Percentiles rank a stretch among this genome's conserved stretches.
Evolutionary conservation across 2,329 filamentous ascomycete genomes (phyloP).

Genomic region (Alternaria sp.): DNA sequence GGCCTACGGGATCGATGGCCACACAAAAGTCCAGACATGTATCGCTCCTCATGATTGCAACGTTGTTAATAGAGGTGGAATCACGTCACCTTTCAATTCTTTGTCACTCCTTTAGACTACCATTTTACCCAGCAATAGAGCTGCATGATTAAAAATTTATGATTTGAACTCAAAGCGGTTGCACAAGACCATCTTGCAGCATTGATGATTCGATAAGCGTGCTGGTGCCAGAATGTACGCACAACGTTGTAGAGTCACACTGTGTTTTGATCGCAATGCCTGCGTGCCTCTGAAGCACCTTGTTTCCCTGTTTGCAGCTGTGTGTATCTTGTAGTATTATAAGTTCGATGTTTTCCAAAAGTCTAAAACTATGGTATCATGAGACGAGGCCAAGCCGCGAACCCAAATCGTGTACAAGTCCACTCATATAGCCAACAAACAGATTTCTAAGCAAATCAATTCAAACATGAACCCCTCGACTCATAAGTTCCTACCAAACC

Average conservation of each 20-base stretch:
- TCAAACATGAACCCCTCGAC: not conserved
- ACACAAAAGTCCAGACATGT: not conserved
- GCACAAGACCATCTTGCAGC: not conserved
- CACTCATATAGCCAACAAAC: not conserved
- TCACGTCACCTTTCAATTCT: not conserved
- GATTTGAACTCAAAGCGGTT: not conserved
- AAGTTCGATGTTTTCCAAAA: not conserved
- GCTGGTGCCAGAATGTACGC: not conserved
- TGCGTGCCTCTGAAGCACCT: not conserved
- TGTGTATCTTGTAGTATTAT: not conserved
- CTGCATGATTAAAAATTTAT: not conserved
- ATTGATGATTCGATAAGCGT: not conserved
- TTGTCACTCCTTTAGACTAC: conserved; percentile 4
- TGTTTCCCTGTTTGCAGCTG: not conserved
- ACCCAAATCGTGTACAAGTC: not conserved
- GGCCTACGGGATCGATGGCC: not conserved
- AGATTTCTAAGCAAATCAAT: not conserved
- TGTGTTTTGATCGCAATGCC: not conserved
- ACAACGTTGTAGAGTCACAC: not conserved
- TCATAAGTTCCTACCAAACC: not conserved
- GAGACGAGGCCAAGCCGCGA: not conserved
- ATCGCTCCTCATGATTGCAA: not conserved
- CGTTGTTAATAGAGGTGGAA: not conserved
- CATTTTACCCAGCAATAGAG: not conserved
- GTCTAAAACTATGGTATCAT: conserved; percentile 10